Conservation (phyloP, 176 grass and related monocot genomes). For the Chloris gayana region DNA sequence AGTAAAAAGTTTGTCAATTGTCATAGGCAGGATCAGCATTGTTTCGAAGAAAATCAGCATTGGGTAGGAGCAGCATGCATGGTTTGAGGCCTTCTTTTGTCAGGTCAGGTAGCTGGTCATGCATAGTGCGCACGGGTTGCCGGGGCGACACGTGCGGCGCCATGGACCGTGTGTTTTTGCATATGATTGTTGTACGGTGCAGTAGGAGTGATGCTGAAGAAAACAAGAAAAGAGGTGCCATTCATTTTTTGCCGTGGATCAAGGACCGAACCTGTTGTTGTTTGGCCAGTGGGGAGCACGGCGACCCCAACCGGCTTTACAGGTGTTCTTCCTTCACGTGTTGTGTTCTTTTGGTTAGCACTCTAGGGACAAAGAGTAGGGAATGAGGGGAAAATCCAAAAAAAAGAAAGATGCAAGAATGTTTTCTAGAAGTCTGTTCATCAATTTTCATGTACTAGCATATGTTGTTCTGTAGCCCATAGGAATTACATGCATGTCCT, state of each 20-base stretch:
- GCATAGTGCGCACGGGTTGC: neutral
- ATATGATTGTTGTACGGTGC: conserved; percentile 18
- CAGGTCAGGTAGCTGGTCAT: too few species aligned
- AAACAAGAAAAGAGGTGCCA: neutral
- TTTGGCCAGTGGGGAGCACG: conserved; percentile 18
- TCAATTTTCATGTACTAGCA: neutral
- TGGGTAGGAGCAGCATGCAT: neutral
- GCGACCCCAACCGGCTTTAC: conserved; percentile 2
- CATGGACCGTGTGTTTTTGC: conserved; percentile 3
- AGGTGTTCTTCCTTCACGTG: conserved; percentile 12
- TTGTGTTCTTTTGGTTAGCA: neutral
- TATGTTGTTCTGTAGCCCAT: neutral
- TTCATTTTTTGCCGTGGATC: neutral
- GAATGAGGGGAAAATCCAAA: too few species aligned
- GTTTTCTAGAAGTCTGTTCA: too few species aligned
- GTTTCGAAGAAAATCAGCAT: neutral
- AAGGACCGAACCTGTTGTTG: neutral
- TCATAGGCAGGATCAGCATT: neutral
- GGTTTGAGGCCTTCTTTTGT: neutral
- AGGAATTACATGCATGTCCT: neutral
- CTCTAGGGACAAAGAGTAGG: neutral
- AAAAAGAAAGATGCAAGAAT: too few species aligned
- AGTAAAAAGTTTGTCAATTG: neutral
- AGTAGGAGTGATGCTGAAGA: conserved; percentile 29
- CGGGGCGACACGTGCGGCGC: conserved; percentile 6